Evolutionary conservation across 2,329 filamentous ascomycete genomes (phyloP).

Genomic region (Fusarium buharicum): DNA sequence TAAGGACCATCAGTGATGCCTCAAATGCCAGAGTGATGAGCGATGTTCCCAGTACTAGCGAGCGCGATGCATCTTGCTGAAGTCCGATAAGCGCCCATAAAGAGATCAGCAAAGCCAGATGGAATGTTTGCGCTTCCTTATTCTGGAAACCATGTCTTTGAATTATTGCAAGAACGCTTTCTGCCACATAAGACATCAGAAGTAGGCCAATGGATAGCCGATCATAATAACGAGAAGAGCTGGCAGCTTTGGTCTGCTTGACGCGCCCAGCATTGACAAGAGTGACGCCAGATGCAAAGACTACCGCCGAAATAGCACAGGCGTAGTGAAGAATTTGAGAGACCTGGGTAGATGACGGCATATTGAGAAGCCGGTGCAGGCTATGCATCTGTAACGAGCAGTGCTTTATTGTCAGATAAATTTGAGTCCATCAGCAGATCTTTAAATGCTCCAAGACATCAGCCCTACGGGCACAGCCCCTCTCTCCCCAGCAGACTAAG

Average conservation of each 20-base stretch:
- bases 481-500: background rate
- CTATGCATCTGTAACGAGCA: background rate
- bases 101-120: constrained; percentile 4
- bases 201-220: background rate
- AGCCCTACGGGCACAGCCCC: constrained; percentile 9
- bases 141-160: background rate
- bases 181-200: constrained; percentile 10
- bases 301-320: constrained; percentile 1
- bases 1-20: constrained; percentile 11
- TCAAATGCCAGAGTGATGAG: constrained; percentile 24
- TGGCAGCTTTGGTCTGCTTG: background rate
- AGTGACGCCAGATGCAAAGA: background rate
- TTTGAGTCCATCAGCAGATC: background rate
- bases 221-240: background rate
- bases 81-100: constrained; percentile 5
- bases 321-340: constrained; percentile 28
- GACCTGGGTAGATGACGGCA: constrained; percentile 16
- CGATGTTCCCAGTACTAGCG: constrained; percentile 6
- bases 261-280: constrained; percentile 1
- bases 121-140: constrained; percentile 14
- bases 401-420: background rate
- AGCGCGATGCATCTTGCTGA: background rate
- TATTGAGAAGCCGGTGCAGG: constrained; percentile 7
- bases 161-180: background rate
- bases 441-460: constrained; percentile 8